Base-by-base conservation (phyloP, 148 eudicot species). In the Rhododendron griersonianum region DNA sequence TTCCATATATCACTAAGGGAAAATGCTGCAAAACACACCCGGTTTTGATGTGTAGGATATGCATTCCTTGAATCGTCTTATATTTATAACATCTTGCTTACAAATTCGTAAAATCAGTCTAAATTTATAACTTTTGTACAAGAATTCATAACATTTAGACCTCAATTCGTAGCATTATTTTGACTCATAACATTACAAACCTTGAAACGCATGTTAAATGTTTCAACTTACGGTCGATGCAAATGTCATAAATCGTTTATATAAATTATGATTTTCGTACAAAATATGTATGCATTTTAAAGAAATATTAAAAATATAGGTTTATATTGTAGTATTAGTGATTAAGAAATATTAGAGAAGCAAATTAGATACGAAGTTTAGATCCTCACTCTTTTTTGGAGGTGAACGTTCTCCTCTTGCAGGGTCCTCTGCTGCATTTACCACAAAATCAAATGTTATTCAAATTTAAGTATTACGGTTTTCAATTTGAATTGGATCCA, bases 371-470 rank as follows among this genome's bases (percentile, higher is more conserved):
- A 23, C 3, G 8, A 53, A 28, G 39, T 33, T 81, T 57, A 7
- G 16, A 33, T 81, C 11, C 83, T 57, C 28, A 55, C 69, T 57
- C 47, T 57, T 35, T 81, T 81, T 65, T 57, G 83, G 83, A 81
- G 83, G 48, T 81, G 69, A 23, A 65, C 55, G 83, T 81, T 57
- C 83, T 81, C 71, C 83, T 35, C 83, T 57, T 81, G 83, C 83
- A 57, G 47, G 47, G 25, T 44, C 21, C 71, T 81, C 21, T 81
- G 83, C 83, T 81, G 39, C 83, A 81, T 19, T 33, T 18, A 16
- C 41, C 21, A 19, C 23, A 11, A 53, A 55, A 25, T 14, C 16
- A 35, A 33, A 21, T 7, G 9, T 59, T 21, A 59, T 51, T 51
- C 16, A 51, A 51, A 50, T 47, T 41, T 47, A 47, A 47, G 55